Conservation (phyloP, 805 yeast species). For the Cyberlindnera bimundalis region DNA sequence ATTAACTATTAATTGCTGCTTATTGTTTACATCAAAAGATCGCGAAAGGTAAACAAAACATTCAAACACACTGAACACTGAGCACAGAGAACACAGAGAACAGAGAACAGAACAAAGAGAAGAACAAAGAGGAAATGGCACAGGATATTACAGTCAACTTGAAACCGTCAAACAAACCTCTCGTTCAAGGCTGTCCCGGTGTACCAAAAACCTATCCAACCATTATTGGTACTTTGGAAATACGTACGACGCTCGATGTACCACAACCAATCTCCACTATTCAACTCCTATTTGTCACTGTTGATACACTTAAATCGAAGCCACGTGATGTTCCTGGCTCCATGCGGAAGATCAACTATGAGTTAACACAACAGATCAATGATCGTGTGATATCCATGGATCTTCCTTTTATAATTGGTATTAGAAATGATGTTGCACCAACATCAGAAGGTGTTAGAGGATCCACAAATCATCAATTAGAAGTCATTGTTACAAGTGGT, state of each 20-base stretch:
- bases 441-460: constrained; percentile 49
- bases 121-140: constrained; percentile 1
- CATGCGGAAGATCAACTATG: constrained; percentile 30
- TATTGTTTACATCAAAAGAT: too few relatives aligned
- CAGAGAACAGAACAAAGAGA: neutral
- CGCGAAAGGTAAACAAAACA: too few relatives aligned
- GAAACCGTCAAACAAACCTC: constrained; percentile 49
- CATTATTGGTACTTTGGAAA: constrained; percentile 51
- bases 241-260: constrained; percentile 47
- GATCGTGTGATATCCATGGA: constrained; percentile 51
- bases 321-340: constrained; percentile 34
- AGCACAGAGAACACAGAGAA: neutral
- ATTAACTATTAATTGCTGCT: neutral
- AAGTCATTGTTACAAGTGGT: constrained; percentile 29
- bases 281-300: constrained; percentile 45
- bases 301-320: constrained; percentile 45
- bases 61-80: neutral
- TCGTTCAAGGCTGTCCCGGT: constrained; percentile 67
- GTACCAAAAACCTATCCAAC: constrained; percentile 60
- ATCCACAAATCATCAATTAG: constrained; percentile 37
- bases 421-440: constrained; percentile 50
- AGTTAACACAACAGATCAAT: constrained; percentile 34
- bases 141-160: constrained; percentile 30
- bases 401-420: constrained; percentile 53
- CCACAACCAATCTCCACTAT: constrained; percentile 48